phyloP scores from a whole-genome alignment of 345 rosid species.

The Camelina neglecta region DNA sequence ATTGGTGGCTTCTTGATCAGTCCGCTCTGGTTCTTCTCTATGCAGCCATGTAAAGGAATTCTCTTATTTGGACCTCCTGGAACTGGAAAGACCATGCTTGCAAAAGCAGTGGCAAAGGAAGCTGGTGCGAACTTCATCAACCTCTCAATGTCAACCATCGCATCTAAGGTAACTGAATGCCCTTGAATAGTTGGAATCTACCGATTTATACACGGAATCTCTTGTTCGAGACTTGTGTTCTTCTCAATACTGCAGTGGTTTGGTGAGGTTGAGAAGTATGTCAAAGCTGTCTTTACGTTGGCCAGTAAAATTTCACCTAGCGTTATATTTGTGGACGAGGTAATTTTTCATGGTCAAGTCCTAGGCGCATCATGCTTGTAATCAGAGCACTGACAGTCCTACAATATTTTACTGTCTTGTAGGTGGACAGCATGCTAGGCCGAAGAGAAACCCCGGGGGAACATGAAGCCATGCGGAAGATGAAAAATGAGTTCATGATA shows the following conservation, averaged over 20 bases:
- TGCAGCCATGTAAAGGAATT: conserved; percentile 15
- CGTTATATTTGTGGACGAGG: conserved; percentile 95
- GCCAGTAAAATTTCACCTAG: conserved; percentile 93
- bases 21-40: not conserved
- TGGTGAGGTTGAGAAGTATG: conserved; percentile 96
- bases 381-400: conserved; percentile 3
- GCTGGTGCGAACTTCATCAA: conserved; percentile 96
- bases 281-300: conserved; percentile 86
- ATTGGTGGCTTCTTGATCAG: not conserved
- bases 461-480: conserved; percentile 90
- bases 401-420: conserved; percentile 18
- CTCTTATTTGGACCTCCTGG: conserved; percentile 46
- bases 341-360: conserved; percentile 35
- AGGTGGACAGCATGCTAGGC: conserved; percentile 99
- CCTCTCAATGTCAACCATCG: conserved; percentile 88
- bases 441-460: conserved; percentile 83
- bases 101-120: conserved; percentile 99
- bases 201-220: conserved; percentile 3
- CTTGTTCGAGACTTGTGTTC: conserved; percentile 1
- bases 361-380: conserved; percentile 12
- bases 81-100: conserved; percentile 96
- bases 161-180: conserved; percentile 69
- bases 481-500: conserved; percentile 96
- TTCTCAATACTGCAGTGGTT: conserved; percentile 69
- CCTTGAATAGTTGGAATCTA: not conserved